These are phyloP conservation scores for Sporormia fimetaria DNA, from an alignment of 495 filamentous ascomycete species.

Conservation along the genomic window DNA sequence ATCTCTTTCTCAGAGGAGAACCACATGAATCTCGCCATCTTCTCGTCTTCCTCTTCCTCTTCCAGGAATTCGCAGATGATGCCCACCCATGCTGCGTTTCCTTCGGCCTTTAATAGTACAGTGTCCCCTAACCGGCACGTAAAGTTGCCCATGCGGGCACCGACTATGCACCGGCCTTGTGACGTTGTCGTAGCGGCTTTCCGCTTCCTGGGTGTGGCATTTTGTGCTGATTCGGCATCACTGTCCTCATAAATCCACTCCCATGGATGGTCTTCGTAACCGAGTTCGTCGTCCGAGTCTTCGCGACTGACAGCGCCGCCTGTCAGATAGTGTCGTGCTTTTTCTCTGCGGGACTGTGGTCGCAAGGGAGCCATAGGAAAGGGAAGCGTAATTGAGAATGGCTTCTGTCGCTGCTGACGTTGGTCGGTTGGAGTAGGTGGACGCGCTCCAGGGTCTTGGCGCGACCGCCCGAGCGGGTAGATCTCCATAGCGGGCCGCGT, in stretches of 20 bases:
- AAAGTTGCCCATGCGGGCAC: constrained; percentile 77
- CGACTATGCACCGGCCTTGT: constrained; percentile 45
- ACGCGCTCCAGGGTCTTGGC: constrained; percentile 15
- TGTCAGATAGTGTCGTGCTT: constrained; percentile 51
- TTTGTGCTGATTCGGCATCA: constrained; percentile 10
- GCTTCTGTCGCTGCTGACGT: constrained; percentile 14
- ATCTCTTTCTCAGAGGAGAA: constrained; percentile 88
- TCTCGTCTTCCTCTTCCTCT: constrained; percentile 37
- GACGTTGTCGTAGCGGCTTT: constrained; percentile 9
- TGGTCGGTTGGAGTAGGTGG: constrained; percentile 5
- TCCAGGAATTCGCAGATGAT: constrained; percentile 67
- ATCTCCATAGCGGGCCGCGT: no score
- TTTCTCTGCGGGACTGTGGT: constrained; percentile 25
- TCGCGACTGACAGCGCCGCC: constrained; percentile 60
- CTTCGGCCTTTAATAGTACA: constrained; percentile 75
- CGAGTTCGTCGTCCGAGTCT: constrained; percentile 87
- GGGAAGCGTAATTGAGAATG: constrained; percentile 3
- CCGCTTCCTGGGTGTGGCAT: constrained; percentile 22
- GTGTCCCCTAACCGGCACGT: constrained; percentile 71
- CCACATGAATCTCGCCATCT: constrained; percentile 73
- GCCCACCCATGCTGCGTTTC: constrained; percentile 80
- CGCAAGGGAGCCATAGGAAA: constrained; percentile 17
- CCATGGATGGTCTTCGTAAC: constrained; percentile 77
- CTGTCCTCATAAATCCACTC: constrained; percentile 69
- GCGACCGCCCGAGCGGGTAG: no score